Evolutionary conservation across 164 flowering plant genomes (phyloP).

Genomic region (Malania oleifera): DNA sequence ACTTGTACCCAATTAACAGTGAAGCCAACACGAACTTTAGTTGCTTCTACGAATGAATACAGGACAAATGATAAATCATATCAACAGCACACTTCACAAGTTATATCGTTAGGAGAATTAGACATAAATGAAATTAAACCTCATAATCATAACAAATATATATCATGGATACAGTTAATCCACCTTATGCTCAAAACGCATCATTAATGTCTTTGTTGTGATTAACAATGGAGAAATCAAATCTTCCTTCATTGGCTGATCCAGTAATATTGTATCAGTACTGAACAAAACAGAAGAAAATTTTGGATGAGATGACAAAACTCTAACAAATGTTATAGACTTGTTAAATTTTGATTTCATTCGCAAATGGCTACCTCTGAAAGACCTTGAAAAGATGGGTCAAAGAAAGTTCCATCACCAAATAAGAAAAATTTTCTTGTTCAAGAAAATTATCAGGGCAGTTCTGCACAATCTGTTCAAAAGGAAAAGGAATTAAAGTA

Average conservation of each 20-base stretch:
- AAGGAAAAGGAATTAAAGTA: not conserved
- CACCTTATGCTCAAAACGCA: slow-evolving; percentile 51
- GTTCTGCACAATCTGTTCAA: slow-evolving; percentile 64
- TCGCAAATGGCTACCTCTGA: slow-evolving; percentile 35
- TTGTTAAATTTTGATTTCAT: not conserved
- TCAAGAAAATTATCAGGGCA: slow-evolving; percentile 66
- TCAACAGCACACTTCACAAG: not conserved
- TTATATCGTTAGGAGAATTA: not conserved
- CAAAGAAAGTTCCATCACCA: slow-evolving; percentile 58
- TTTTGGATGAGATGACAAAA: not conserved
- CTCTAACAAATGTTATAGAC: not conserved
- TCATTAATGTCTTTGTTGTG: slow-evolving; percentile 43
- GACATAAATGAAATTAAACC: not conserved
- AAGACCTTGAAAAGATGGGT: slow-evolving; percentile 41
- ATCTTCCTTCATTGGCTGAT: slow-evolving; percentile 30
- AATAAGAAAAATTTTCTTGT: slow-evolving; percentile 42
- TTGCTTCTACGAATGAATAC: slow-evolving; percentile 49
- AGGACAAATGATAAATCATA: not conserved
- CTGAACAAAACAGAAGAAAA: slow-evolving; percentile 28
- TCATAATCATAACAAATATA: slow-evolving; percentile 1
- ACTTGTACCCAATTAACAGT: slow-evolving; percentile 49
- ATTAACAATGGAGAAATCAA: slow-evolving; percentile 37
- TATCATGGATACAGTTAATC: not conserved
- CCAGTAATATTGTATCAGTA: slow-evolving; percentile 21
- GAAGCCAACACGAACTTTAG: slow-evolving; percentile 47